A percentile compares a stretch with the other conserved stretches of the same genome.
Evolutionary conservation across 2,329 filamentous ascomycete species (phyloP).

Genomic region (Hypoxylon sp.): DNA sequence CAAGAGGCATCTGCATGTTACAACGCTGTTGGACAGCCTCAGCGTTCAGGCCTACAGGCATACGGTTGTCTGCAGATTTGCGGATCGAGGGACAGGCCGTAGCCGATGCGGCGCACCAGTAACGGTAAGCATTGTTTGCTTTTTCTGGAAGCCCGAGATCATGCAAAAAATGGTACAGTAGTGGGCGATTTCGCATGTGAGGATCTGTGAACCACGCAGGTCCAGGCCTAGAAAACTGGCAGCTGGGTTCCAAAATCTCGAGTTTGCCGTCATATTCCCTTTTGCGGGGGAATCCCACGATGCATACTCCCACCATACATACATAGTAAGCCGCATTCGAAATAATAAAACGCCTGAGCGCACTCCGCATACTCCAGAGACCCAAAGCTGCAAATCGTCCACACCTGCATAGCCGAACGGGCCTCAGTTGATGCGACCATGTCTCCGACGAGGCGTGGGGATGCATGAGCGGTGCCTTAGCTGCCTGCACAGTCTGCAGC

Average conservation of each 20-base stretch:
- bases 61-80: slow-evolving; percentile 49
- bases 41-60: slow-evolving; percentile 37
- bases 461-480: slow-evolving; percentile 48
- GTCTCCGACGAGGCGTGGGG: slow-evolving; percentile 52
- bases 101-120: slow-evolving; percentile 49
- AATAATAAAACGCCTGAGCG: slow-evolving; percentile 36
- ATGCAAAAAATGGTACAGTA: slow-evolving; percentile 45
- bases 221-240: slow-evolving; percentile 33
- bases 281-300: slow-evolving; percentile 44
- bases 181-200: slow-evolving; percentile 39
- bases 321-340: slow-evolving; percentile 38
- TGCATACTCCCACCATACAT: slow-evolving; percentile 32
- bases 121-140: slow-evolving; percentile 43
- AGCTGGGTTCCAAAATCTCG: slow-evolving; percentile 38
- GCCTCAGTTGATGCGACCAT: slow-evolving; percentile 52
- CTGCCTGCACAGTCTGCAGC: slow-evolving; percentile 40
- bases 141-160: slow-evolving; percentile 40
- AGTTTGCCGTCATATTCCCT: slow-evolving; percentile 36
- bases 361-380: slow-evolving; percentile 40
- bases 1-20: slow-evolving; percentile 45
- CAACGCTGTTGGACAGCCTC: slow-evolving; percentile 50
- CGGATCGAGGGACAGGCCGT: slow-evolving; percentile 49
- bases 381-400: slow-evolving; percentile 40
- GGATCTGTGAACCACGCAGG: slow-evolving; percentile 38
- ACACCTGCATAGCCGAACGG: slow-evolving; percentile 51